phyloP scores from a whole-genome alignment of 805 yeast species.

The Geotrichum ghanense region DNA sequence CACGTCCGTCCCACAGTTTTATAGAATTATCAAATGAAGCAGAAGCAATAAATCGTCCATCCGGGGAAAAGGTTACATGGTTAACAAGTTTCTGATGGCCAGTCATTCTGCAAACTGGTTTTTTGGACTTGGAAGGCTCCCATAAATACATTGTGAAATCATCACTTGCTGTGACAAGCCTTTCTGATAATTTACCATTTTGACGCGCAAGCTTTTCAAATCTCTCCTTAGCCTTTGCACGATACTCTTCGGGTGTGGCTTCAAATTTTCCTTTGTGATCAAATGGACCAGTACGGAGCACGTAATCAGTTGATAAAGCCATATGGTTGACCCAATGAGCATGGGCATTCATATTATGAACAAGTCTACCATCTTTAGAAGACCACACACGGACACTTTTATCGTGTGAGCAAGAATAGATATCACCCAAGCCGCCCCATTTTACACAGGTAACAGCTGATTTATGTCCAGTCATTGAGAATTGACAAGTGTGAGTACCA shows the following conservation, averaged over 20 bases:
- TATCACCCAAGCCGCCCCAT: slow-evolving; percentile 84
- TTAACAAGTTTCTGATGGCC: slow-evolving; percentile 96
- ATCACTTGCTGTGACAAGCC: slow-evolving; percentile 90
- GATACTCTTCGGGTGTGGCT: slow-evolving; percentile 38
- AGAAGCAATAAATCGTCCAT: slow-evolving; percentile 80
- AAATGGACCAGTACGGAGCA: slow-evolving; percentile 75
- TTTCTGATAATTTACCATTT: slow-evolving; percentile 49
- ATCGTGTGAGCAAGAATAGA: slow-evolving; percentile 89
- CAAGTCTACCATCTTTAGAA: slow-evolving; percentile 60
- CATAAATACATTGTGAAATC: slow-evolving; percentile 97
- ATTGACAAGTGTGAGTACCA: slow-evolving; percentile 47
- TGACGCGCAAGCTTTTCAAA: slow-evolving; percentile 52
- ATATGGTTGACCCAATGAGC: slow-evolving; percentile 98
- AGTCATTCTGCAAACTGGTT: slow-evolving; percentile 88
- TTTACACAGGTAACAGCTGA: slow-evolving; percentile 89
- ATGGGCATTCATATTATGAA: slow-evolving; percentile 73
- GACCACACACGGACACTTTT: slow-evolving; percentile 92
- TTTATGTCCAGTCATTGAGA: slow-evolving; percentile 78
- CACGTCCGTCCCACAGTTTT: slow-evolving; percentile 91
- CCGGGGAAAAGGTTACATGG: slow-evolving; percentile 93
- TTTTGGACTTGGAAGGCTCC: slow-evolving; percentile 74
- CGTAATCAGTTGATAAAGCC: slow-evolving; percentile 84
- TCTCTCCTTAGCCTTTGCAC: slow-evolving; percentile 41
- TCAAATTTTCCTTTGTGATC: slow-evolving; percentile 50
- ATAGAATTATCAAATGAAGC: slow-evolving; percentile 93